A percentile compares a stretch with the other conserved stretches of the same genome.
These are phyloP conservation scores for Solanum okadae DNA, from an alignment of 257 asterid genomes.

Conservation along the genomic window DNA sequence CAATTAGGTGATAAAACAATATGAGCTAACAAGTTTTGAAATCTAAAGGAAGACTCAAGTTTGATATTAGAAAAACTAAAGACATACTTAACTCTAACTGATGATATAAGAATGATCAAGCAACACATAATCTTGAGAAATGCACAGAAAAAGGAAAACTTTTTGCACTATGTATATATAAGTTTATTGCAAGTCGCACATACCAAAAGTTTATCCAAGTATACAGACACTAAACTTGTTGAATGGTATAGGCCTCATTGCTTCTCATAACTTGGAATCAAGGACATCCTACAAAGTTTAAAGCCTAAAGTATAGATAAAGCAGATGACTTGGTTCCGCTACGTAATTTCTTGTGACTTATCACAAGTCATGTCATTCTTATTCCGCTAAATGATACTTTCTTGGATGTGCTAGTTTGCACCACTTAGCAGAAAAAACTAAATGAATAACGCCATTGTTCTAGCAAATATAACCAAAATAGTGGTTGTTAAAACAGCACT, in stretches of 20 bases:
- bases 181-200: neutral
- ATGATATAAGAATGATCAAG: neutral
- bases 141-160: neutral
- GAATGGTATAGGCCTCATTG: too few species aligned
- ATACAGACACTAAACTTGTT: too few species aligned
- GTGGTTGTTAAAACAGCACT: neutral
- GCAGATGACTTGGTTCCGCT: neutral
- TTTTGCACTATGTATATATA: neutral
- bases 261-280: neutral
- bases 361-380: neutral
- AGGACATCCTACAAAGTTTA: too few species aligned
- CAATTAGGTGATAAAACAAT: too few species aligned
- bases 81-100: neutral
- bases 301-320: neutral
- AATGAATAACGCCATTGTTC: too few species aligned
- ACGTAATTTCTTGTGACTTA: neutral
- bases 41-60: too few species aligned
- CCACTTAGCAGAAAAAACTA: neutral
- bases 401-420: neutral
- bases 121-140: neutral
- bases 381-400: neutral
- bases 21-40: too few species aligned
- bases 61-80: rapidly evolving
- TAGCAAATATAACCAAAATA: neutral
- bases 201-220: too few species aligned